phyloP scores from a whole-genome alignment of 108 stramenopile species.

The Cylindrotheca fusiformis region DNA sequence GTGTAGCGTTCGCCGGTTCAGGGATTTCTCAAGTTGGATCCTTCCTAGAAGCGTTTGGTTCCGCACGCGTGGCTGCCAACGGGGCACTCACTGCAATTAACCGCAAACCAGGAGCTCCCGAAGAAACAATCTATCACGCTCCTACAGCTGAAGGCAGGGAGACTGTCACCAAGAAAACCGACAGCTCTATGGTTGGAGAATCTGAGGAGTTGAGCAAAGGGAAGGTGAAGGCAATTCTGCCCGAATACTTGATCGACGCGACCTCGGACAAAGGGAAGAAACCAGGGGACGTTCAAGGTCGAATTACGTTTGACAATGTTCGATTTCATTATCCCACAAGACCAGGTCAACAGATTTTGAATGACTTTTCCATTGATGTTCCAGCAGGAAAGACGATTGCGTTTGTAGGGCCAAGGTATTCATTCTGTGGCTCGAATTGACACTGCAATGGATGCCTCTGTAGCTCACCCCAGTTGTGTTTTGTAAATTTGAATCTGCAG shows the following conservation, averaged over 20 bases:
- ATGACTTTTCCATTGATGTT: conserved; percentile 39
- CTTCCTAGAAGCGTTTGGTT: conserved; percentile 56
- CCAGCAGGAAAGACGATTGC: conserved; percentile 48
- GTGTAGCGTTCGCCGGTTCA: conserved; percentile 64
- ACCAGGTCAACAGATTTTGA: conserved; percentile 40
- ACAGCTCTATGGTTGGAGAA: neutral
- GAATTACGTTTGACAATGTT: conserved; percentile 67
- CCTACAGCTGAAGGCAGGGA: neutral
- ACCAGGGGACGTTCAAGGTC: conserved; percentile 45
- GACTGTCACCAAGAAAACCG: neutral
- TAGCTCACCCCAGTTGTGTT: neutral
- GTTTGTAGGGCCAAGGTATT: conserved; percentile 42
- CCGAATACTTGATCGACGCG: conserved; percentile 54
- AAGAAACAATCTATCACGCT: neutral
- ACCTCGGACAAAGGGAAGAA: conserved; percentile 52
- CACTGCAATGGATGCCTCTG: conserved; percentile 52
- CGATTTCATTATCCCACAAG: conserved; percentile 85
- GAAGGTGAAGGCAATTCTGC: conserved; percentile 43
- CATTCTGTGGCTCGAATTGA: too few species aligned
- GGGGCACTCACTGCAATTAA: conserved; percentile 53
- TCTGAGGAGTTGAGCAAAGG: conserved; percentile 1
- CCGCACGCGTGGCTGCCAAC: conserved; percentile 52
- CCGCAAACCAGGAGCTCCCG: conserved; percentile 37
- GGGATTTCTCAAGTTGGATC: conserved; percentile 65
- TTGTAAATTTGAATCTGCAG: too few species aligned